These are phyloP conservation scores for Rhizopus sp. DNA, from an alignment of 371 early-diverging fungal species.

Conservation along the genomic window DNA sequence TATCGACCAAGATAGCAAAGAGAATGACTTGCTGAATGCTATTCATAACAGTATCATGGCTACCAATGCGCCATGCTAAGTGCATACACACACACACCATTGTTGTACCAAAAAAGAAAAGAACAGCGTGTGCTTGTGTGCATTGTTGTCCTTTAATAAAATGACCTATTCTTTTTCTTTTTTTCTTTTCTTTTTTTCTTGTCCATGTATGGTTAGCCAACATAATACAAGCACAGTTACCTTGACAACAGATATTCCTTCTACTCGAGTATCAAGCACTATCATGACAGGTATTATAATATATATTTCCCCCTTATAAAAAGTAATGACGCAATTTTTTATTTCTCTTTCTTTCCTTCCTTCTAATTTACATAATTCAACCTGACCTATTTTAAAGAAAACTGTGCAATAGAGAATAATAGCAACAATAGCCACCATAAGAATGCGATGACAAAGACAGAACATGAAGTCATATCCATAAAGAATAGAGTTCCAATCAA, in stretches of 20 bases:
- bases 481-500: slow-evolving; percentile 21
- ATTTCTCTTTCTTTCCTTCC: slow-evolving; percentile 6
- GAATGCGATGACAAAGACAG: slow-evolving; percentile 19
- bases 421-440: slow-evolving; percentile 9
- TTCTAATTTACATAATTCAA: neutral
- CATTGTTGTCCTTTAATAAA: neutral
- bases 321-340: slow-evolving; percentile 25
- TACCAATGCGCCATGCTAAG: no score
- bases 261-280: slow-evolving; percentile 18
- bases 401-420: neutral
- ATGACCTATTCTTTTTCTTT: neutral
- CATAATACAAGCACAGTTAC: slow-evolving; percentile 17
- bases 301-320: neutral
- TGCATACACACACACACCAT: neutral
- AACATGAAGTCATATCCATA: slow-evolving; percentile 20
- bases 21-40: slow-evolving; percentile 30
- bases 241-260: slow-evolving; percentile 1
- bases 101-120: slow-evolving; percentile 1
- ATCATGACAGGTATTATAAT: slow-evolving; percentile 20
- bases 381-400: neutral
- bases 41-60: slow-evolving; percentile 6
- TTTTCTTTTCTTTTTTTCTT: neutral
- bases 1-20: slow-evolving; percentile 24
- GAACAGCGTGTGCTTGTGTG: neutral
- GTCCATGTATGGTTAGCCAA: slow-evolving; percentile 15